Percentiles rank a stretch among this genome's conserved stretches.
Evolutionary conservation across 1,284 basidiomycete species (phyloP).

Genomic region (Mycosarcoma maydis): DNA sequence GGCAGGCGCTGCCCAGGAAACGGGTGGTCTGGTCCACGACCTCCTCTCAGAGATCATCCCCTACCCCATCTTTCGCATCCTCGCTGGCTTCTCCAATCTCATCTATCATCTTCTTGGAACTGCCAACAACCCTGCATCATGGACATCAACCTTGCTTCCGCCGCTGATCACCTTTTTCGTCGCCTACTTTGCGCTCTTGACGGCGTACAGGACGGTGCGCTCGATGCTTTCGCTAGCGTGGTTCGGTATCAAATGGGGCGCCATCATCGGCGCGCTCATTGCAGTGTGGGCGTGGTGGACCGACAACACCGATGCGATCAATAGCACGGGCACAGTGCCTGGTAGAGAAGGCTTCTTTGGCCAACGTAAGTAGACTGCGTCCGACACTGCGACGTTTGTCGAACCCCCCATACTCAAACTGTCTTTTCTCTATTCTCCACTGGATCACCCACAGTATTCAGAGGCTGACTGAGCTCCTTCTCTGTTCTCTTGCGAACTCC

Average conservation of each 20-base stretch:
- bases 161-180: conserved; percentile 54
- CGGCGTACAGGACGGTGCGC: conserved; percentile 50
- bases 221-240: conserved; percentile 42
- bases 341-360: conserved; percentile 21
- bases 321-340: conserved; percentile 30
- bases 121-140: conserved; percentile 51
- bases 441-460: conserved; percentile 11
- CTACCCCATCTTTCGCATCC: conserved; percentile 41
- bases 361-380: conserved; percentile 28
- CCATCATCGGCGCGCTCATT: conserved; percentile 47
- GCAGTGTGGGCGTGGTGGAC: conserved; percentile 57
- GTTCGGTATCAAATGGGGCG: conserved; percentile 59
- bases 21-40: conserved; percentile 24
- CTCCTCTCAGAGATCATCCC: conserved; percentile 37
- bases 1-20: conserved; percentile 21
- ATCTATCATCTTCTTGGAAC: conserved; percentile 43
- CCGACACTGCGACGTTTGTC: background rate
- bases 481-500: background rate
- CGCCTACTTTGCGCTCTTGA: conserved; percentile 52
- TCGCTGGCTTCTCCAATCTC: conserved; percentile 52
- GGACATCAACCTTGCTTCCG: conserved; percentile 49
- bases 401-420: background rate
- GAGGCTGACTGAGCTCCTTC: conserved; percentile 19
- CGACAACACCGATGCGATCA: conserved; percentile 43
- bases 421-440: background rate